Evolutionary conservation across 352 stramenopile species (phyloP), one percentile per base, ranked within the genome.

Genomic region (Phytopythium sindhum): DNA sequence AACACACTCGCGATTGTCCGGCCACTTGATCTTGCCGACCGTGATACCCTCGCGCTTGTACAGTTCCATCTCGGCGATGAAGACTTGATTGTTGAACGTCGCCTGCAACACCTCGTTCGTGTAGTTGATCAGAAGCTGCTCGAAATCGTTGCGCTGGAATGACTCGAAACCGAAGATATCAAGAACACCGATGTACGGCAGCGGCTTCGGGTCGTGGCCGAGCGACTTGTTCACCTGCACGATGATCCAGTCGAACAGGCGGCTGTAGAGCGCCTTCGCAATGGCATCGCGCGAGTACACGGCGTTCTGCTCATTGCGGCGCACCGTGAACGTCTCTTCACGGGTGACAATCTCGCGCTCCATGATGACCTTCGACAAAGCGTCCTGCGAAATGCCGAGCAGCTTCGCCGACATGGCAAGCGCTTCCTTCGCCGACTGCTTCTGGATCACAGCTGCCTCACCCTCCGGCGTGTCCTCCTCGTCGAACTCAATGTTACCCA

Each of bases 401-500:
- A 97, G 61, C 64, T 77, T 78, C 4, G 87, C 63, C 17, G 84
- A 75, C 28, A 77, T 67, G 15, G 61, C 62, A 19, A 96, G 65
- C 52, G 83, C 84, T 19, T 77, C 64, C 64, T 90, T 89, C 19
- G 84, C 82, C 26, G 75, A 84, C 11, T 77, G 57, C 68, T 88
- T 88, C 58, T 94, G 72, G 51, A 95, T 81, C n/a, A 89, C 75
- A 0, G 80, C 83, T 29, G 84, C 87, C 63, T 95, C 77, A 35
- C 84, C 84, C 57, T 95, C 86, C 5, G 86, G 67, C 24, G 86
- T 90, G 59, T 97, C 88, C 69, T 95, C 87, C 58, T 96, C 87
- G 44, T 97, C 86, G 69, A 99, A 98, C 17, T 96, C 77, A 37
- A 99, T 86, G 80, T 99, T 99, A 55, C 96, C 96, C 41, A 99